Evolutionary conservation across 495 filamentous ascomycete genomes (phyloP).

Genomic region (Tuber indicum): DNA sequence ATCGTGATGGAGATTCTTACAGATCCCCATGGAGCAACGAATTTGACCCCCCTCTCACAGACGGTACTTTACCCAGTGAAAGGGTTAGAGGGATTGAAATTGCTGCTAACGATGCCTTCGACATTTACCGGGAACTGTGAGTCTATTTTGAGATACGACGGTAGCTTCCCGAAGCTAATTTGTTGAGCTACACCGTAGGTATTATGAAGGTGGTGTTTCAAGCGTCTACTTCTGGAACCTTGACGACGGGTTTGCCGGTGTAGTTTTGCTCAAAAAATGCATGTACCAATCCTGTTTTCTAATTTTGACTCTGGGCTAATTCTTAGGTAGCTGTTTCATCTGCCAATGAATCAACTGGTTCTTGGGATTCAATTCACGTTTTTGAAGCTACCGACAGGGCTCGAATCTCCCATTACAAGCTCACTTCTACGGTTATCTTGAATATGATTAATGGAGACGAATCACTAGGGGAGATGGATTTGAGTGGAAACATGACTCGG

Average conservation of each 20-base stretch:
- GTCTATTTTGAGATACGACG: conserved; percentile 30
- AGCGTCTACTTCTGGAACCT: conserved; percentile 98
- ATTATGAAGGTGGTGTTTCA: conserved; percentile 92
- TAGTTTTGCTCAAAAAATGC: conserved; percentile 93
- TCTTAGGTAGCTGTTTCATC: conserved; percentile 53
- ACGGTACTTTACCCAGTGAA: conserved; percentile 73
- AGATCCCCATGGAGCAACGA: conserved; percentile 97
- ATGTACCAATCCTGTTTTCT: conserved; percentile 32
- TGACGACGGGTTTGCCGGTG: conserved; percentile 96
- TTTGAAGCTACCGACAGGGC: conserved; percentile 91
- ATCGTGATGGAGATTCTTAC: conserved; percentile 96
- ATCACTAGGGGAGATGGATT: conserved; percentile 78
- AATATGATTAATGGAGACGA: conserved; percentile 67
- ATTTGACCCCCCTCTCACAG: conserved; percentile 74
- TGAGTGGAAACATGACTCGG: conserved; percentile 95
- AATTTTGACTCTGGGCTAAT: conserved; percentile 15
- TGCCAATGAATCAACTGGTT: conserved; percentile 65
- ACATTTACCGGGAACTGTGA: conserved; percentile 85
- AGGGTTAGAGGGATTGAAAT: conserved; percentile 88
- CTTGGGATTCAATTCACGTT: conserved; percentile 98
- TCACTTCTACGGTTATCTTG: conserved; percentile 94
- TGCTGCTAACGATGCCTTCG: conserved; percentile 88
- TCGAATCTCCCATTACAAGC: conserved; percentile 89
- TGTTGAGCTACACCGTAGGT: conserved; percentile 44
- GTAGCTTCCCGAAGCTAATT: conserved; percentile 9